Percentiles rank a stretch among this genome's conserved stretches.
Conservation (phyloP, 1,284 basidiomycete species). For the Trichosporon inkin region DNA sequence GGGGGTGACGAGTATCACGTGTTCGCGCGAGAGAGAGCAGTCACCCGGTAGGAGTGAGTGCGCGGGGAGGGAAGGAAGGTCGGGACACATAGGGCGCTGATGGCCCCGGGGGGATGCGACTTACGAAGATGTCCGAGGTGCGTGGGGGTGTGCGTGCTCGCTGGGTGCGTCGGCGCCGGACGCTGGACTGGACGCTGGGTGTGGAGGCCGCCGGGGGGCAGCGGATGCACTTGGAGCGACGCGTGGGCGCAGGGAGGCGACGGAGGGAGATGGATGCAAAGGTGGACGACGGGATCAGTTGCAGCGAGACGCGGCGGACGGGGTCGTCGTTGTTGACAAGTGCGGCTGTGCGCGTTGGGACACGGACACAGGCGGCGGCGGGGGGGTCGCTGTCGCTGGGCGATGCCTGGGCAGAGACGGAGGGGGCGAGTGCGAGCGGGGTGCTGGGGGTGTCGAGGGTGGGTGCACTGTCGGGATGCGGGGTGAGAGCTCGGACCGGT, state of each 20-base stretch:
- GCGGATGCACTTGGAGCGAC: not conserved
- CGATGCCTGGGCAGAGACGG: not conserved
- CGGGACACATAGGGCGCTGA: not conserved
- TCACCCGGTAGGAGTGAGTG: not conserved
- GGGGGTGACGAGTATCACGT: not conserved
- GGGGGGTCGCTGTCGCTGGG: not conserved
- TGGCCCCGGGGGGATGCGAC: not conserved
- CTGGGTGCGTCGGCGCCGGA: not conserved
- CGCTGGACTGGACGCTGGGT: not conserved
- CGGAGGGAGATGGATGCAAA: not conserved
- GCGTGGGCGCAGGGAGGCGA: not conserved
- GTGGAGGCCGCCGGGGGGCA: conserved; percentile 1
- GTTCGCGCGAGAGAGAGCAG: not conserved
- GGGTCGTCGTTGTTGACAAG: not conserved
- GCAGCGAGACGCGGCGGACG: not conserved
- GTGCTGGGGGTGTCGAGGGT: too few relatives aligned
- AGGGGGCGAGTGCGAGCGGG: too few relatives aligned
- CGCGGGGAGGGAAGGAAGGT: not conserved
- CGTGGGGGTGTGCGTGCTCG: not conserved
- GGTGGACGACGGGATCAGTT: conserved; percentile 1
- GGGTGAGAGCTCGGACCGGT: not conserved
- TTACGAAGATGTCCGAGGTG: not conserved
- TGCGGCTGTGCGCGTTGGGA: not conserved
- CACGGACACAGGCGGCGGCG: not conserved
- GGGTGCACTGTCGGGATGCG: too few relatives aligned